Evolutionary conservation across 257 asterid species (phyloP).

Genomic region (Solanum lycopersicoides): DNA sequence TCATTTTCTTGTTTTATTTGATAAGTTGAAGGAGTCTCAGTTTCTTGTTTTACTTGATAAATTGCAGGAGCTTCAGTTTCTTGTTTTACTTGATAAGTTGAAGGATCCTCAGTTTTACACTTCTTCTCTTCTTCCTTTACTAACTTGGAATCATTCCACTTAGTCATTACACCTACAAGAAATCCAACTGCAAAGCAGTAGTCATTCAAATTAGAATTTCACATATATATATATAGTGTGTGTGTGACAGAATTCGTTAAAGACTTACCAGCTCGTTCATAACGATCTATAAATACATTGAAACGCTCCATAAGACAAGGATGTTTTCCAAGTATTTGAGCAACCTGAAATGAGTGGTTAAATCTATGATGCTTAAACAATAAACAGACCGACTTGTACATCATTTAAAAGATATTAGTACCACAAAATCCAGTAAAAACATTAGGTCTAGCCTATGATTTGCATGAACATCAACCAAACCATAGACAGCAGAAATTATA

Average conservation of each 20-base stretch:
- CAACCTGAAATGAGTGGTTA: slow-evolving; percentile 38
- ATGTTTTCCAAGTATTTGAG: slow-evolving; percentile 67
- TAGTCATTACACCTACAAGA: slow-evolving; percentile 82
- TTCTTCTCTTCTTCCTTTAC: slow-evolving; percentile 45
- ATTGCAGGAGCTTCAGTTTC: background rate
- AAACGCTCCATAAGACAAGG: slow-evolving; percentile 93
- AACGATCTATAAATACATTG: slow-evolving; percentile 67
- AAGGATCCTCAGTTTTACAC: background rate
- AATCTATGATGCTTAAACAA: background rate
- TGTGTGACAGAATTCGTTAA: background rate
- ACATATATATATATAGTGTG: background rate
- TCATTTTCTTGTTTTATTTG: background rate
- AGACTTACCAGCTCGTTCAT: slow-evolving; percentile 72
- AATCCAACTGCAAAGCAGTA: slow-evolving; percentile 58
- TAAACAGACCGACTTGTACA: background rate
- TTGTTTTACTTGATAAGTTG: background rate
- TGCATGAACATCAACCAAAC: background rate
- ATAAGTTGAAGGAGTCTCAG: too few relatives aligned
- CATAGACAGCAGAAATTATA: background rate
- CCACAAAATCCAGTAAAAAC: background rate
- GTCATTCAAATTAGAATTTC: background rate
- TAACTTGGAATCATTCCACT: slow-evolving; percentile 66
- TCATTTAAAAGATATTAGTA: background rate
- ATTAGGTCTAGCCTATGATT: background rate
- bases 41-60: background rate